phyloP scores from a whole-genome alignment of 495 filamentous ascomycete species.

The Terfezia claveryi region DNA sequence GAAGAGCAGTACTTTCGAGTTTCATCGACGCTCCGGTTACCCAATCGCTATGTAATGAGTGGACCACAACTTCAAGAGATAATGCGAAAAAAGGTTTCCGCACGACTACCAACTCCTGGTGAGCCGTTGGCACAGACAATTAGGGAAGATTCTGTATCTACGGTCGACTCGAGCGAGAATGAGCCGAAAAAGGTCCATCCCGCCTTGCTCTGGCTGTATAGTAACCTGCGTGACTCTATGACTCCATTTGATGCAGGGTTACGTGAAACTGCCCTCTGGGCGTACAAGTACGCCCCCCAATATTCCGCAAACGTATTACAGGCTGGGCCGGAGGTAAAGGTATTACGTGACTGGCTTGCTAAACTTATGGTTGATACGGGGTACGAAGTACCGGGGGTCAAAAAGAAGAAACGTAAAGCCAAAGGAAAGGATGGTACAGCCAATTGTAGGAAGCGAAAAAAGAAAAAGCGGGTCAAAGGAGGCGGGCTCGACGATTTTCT shows the following conservation, averaged over 20 bases:
- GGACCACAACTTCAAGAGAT: constrained; percentile 18
- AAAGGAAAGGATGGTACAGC: constrained; percentile 23
- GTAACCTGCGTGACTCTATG: constrained; percentile 34
- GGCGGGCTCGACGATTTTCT: constrained; percentile 66
- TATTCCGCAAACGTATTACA: constrained; percentile 55
- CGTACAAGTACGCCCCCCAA: constrained; percentile 66
- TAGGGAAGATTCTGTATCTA: constrained; percentile 23
- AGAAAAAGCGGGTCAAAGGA: constrained; percentile 29
- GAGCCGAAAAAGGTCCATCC: constrained; percentile 12
- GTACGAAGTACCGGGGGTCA: constrained; percentile 22
- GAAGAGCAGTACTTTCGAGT: constrained; percentile 9
- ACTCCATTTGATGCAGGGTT: constrained; percentile 61
- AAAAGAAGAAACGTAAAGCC: constrained; percentile 19
- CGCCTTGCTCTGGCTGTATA: constrained; percentile 29
- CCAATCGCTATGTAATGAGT: constrained; percentile 17
- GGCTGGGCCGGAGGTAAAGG: constrained; percentile 39
- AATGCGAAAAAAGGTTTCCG: constrained; percentile 7
- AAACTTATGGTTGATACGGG: constrained; percentile 51
- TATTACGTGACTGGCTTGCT: constrained; percentile 71
- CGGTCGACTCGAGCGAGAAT: constrained; percentile 15
- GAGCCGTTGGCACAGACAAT: constrained; percentile 19
- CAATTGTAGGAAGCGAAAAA: constrained; percentile 38
- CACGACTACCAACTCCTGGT: constrained; percentile 13
- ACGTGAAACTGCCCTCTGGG: constrained; percentile 56
- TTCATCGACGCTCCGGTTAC: constrained; percentile 12